Evolutionary conservation across 768 basidiomycete genomes (phyloP).

Genomic region (Xanthoconium purpureum): DNA sequence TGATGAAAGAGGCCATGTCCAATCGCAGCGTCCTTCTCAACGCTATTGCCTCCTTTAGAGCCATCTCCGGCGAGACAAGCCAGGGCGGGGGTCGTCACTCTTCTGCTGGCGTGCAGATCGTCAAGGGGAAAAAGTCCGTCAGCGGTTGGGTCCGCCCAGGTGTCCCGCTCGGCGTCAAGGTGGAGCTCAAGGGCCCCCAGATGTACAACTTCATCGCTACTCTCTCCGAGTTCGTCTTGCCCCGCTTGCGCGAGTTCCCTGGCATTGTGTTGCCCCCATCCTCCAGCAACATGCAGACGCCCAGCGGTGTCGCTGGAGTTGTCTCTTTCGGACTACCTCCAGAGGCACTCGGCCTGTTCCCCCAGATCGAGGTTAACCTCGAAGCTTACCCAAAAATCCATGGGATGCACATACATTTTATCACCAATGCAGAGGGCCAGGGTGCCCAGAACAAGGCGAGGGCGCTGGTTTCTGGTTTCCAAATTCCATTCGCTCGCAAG

Average conservation of each 20-base stretch:
- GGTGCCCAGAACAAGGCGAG: constrained; percentile 89
- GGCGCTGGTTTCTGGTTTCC: constrained; percentile 85
- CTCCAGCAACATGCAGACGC: constrained; percentile 65
- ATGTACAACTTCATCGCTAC: constrained; percentile 94
- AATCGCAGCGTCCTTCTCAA: constrained; percentile 74
- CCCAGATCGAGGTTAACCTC: constrained; percentile 91
- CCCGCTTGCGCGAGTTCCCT: constrained; percentile 85
- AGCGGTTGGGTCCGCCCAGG: constrained; percentile 84
- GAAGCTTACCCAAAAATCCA: constrained; percentile 83
- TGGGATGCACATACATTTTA: constrained; percentile 93
- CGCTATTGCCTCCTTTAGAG: constrained; percentile 84
- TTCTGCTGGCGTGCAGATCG: constrained; percentile 75
- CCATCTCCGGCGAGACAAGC: constrained; percentile 80
- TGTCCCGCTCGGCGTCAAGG: constrained; percentile 82
- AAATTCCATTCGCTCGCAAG: constrained; percentile 76
- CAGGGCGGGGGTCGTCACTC: constrained; percentile 69
- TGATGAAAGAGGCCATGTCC: constrained; percentile 74
- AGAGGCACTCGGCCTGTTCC: constrained; percentile 85
- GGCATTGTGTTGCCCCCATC: constrained; percentile 79
- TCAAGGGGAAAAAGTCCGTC: constrained; percentile 62
- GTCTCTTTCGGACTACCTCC: constrained; percentile 87
- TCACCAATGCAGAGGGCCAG: constrained; percentile 83
- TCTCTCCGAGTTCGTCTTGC: constrained; percentile 92
- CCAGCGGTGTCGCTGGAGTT: constrained; percentile 80
- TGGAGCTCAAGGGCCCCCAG: constrained; percentile 82